phyloP scores from a whole-genome alignment of 2,329 filamentous ascomycete species.

The Tricladium varicosporioides region DNA sequence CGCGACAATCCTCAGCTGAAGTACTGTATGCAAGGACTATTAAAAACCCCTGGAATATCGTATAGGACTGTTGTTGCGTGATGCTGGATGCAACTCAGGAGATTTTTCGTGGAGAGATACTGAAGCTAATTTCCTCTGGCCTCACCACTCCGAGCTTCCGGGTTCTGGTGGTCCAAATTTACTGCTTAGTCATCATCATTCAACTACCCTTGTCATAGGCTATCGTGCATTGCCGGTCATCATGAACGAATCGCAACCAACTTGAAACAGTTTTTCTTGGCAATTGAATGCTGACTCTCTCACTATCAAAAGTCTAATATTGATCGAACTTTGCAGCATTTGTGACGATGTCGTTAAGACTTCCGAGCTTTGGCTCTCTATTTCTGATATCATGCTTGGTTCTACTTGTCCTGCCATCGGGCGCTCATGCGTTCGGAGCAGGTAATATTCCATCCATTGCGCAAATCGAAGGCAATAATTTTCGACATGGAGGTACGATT shows the following conservation, averaged over 20 bases:
- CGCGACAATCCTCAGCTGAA: background rate
- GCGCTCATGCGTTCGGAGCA: constrained; percentile 62
- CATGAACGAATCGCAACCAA: background rate
- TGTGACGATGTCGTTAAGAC: constrained; percentile 21
- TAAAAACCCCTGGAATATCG: background rate
- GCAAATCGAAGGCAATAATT: constrained; percentile 60
- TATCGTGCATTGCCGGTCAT: too few relatives aligned
- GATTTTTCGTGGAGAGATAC: constrained; percentile 5
- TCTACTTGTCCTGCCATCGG: constrained; percentile 55
- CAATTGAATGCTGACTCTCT: background rate
- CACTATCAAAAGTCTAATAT: background rate
- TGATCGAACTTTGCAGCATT: background rate
- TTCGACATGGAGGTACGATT: constrained; percentile 60
- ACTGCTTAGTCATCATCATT: too few relatives aligned
- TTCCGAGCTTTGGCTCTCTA: constrained; percentile 24
- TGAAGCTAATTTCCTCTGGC: background rate
- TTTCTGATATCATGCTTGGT: constrained; percentile 52
- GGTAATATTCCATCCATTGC: constrained; percentile 69
- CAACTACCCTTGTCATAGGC: too few relatives aligned
- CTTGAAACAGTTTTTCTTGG: background rate
- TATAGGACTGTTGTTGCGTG: background rate
- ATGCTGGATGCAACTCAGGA: constrained; percentile 6
- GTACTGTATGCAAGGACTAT: background rate
- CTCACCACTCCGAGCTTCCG: background rate
- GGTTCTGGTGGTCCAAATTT: too few relatives aligned